These are phyloP conservation scores for Canariomyces notabilis DNA, from an alignment of 2,329 filamentous ascomycete species.

Conservation along the genomic window DNA sequence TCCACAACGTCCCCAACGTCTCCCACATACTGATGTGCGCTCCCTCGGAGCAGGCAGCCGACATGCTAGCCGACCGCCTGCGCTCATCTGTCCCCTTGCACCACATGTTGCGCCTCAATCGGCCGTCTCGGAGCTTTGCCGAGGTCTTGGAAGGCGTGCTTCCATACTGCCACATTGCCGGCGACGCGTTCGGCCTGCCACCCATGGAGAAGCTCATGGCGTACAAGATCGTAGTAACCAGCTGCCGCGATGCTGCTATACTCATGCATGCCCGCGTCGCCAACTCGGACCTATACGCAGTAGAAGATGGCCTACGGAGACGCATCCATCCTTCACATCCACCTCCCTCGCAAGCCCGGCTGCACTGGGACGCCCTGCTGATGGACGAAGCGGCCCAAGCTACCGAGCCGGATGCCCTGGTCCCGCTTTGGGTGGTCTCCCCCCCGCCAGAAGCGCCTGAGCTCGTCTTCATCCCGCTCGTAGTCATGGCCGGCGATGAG, in stretches of 20 bases:
- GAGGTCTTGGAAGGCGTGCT: conserved; percentile 20
- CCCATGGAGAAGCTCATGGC: conserved; percentile 18
- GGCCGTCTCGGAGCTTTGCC: conserved; percentile 19
- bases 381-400: conserved; percentile 27
- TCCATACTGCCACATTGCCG: conserved; percentile 19
- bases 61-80: conserved; percentile 21
- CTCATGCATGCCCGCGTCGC: conserved; percentile 21
- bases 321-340: conserved; percentile 14
- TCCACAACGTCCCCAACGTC: conserved; percentile 12
- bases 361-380: conserved; percentile 25
- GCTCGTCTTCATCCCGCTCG: conserved; percentile 15
- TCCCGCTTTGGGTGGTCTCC: conserved; percentile 22
- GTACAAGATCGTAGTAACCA: conserved; percentile 23
- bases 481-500: conserved; percentile 27
- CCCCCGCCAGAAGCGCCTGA: conserved; percentile 12
- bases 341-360: conserved; percentile 1
- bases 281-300: conserved; percentile 22
- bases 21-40: conserved; percentile 26
- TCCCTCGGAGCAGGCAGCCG: conserved; percentile 24
- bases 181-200: conserved; percentile 18
- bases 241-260: conserved; percentile 23
- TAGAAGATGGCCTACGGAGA: conserved; percentile 10
- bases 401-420: conserved; percentile 22
- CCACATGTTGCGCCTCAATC: conserved; percentile 23
- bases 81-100: conserved; percentile 7